Conservation (phyloP, 1,284 basidiomycete genomes). For the Butyriboletus appendiculatus region DNA sequence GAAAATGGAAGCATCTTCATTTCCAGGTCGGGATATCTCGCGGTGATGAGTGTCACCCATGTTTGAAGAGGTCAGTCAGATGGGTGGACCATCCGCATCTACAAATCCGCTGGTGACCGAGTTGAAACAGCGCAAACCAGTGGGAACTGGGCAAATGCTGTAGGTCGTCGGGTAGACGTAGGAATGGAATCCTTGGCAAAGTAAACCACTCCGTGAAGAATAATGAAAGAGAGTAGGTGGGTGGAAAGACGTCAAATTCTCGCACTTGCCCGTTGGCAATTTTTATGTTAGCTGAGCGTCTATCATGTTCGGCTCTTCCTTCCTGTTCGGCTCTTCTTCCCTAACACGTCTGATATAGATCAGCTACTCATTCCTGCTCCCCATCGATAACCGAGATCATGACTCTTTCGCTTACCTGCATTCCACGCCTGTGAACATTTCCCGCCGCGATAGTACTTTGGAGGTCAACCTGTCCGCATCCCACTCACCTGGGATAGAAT, state of each 20-base stretch:
- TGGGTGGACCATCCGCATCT: too few species aligned
- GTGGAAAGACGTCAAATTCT: not conserved
- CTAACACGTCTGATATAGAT: not conserved
- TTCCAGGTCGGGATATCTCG: not conserved
- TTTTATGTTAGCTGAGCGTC: slow-evolving; percentile 6
- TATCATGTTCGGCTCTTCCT: not conserved
- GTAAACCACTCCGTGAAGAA: not conserved
- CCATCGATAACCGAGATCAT: not conserved
- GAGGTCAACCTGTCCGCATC: not conserved
- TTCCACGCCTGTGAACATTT: slow-evolving; percentile 1
- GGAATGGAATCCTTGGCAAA: not conserved
- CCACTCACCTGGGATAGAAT: not conserved
- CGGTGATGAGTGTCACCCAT: too few species aligned
- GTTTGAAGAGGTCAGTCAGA: not conserved
- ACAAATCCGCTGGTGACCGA: not conserved
- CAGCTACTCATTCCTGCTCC: not conserved
- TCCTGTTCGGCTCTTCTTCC: not conserved
- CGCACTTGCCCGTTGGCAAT: not conserved
- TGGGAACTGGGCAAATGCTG: not conserved
- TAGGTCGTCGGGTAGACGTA: not conserved
- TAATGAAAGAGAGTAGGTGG: too few species aligned
- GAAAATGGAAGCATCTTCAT: too few species aligned
- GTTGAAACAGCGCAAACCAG: not conserved
- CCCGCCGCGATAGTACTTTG: not conserved
- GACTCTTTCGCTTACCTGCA: slow-evolving; percentile 7